Base-by-base conservation (phyloP, 176 grass and related monocot species). In the Rhipidocladum racemiflorum region DNA sequence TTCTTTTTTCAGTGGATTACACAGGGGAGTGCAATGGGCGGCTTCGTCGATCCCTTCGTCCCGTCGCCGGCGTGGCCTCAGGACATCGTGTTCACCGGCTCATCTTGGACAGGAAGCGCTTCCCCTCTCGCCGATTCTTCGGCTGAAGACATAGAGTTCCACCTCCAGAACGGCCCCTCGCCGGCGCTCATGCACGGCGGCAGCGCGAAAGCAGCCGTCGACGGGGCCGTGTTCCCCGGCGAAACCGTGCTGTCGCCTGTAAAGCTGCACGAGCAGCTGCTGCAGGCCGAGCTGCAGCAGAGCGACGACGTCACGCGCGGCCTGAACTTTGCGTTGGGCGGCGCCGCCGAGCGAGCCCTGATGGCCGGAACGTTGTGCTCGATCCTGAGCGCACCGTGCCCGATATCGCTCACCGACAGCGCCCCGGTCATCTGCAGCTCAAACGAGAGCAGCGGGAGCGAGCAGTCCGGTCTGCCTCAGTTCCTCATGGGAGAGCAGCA, bases 401-500 rank as follows among this genome's bases (percentile, higher is more conserved):
- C 75, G 3, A n/a, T 50, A 3, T 62, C 72, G 25, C 65, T 87
- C 12, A 27, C 78, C 1, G 78, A 82, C 70, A 82, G 71, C 53
- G 63, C 30, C 1, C 78, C 78, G 2, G 23, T 53, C 20, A 44
- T 81, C 51, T 77, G 85, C 30, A 87, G 86, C 49, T 84, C 87
- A 17, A 84, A 79, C 60, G 61, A 68, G 3, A 88, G 75, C 75
- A 74, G 75, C 39, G 81, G 87, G 7, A 84, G 81, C 9, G 81
- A 84, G 50, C 81, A 80, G 9, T 84, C 86, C 14, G 57, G 60
- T 16, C 75, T 79, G 49, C 76, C 81, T 6, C 82, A 10, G 76
- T 85, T 81, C 53, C 76, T 89, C 51, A 21, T 62, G 24, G 81
- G 61, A 38, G 87, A 82, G 42, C 78, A 87, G 40, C 70, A 57